phyloP scores from a whole-genome alignment of 1,139 yeast genomes.

The Kodamaea suecica region DNA sequence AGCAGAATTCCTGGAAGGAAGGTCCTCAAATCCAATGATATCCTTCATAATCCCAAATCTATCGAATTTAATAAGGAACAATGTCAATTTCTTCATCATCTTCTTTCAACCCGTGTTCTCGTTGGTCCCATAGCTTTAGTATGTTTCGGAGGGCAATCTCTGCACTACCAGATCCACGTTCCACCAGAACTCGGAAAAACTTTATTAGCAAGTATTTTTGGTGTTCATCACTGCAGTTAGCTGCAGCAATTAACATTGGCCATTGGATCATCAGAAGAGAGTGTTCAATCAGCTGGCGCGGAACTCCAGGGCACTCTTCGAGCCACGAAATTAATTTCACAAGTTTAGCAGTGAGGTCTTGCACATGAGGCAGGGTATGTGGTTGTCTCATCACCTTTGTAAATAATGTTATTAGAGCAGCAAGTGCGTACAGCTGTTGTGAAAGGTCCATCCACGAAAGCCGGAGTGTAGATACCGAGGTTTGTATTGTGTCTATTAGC shows the following conservation, averaged over 20 bases:
- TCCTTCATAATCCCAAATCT: no score
- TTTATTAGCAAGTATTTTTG: constrained; percentile 46
- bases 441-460: constrained; percentile 44
- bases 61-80: constrained; percentile 17
- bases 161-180: constrained; percentile 26
- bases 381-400: constrained; percentile 34
- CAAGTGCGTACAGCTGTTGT: constrained; percentile 37
- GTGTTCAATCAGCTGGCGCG: constrained; percentile 23
- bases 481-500: constrained; percentile 13
- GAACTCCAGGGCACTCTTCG: constrained; percentile 21
- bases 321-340: constrained; percentile 28
- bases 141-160: constrained; percentile 18
- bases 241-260: constrained; percentile 62
- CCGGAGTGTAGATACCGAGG: constrained; percentile 15
- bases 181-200: constrained; percentile 33
- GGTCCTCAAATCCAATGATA: no score
- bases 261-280: constrained; percentile 54
- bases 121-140: constrained; percentile 17
- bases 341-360: constrained; percentile 26
- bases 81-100: constrained; percentile 17
- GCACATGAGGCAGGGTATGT: constrained; percentile 34
- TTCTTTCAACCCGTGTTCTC: constrained; percentile 18
- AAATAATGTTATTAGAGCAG: constrained; percentile 33
- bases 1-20: no score
- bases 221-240: constrained; percentile 44